phyloP scores from a whole-genome alignment of 306 rosid species.

The Lagenaria siceraria region DNA sequence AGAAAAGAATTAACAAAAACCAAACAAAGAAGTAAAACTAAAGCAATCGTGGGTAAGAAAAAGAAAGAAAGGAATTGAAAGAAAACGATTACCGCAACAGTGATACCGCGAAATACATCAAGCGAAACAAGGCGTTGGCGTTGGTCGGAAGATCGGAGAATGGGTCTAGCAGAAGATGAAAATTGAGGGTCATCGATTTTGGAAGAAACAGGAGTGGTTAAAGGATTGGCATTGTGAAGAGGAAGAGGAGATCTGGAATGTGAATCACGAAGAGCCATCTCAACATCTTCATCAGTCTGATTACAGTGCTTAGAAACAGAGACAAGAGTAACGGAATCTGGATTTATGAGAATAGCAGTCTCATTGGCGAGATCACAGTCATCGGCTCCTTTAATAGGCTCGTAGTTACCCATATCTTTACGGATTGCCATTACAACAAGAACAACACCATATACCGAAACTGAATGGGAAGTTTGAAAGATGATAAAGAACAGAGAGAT shows the following conservation, averaged over 20 bases:
- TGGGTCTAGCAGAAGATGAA: neutral
- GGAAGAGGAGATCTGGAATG: conserved; percentile 26
- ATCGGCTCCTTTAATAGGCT: conserved; percentile 13
- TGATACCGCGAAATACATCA: conserved; percentile 89
- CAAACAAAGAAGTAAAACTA: neutral
- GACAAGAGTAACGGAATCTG: neutral
- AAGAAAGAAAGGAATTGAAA: neutral
- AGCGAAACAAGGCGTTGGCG: conserved; percentile 66
- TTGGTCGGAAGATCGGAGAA: conserved; percentile 4
- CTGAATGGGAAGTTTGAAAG: neutral
- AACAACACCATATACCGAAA: neutral
- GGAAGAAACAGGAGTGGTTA: neutral
- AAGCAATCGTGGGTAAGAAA: neutral
- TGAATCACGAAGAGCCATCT: conserved; percentile 40
- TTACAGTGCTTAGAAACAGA: neutral
- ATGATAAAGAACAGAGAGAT: neutral
- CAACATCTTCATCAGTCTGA: conserved; percentile 30
- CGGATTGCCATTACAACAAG: neutral
- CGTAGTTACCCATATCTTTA: conserved; percentile 14
- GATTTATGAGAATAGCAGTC: conserved; percentile 6
- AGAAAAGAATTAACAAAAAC: neutral
- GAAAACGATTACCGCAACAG: conserved; percentile 53
- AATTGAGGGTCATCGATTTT: conserved; percentile 1
- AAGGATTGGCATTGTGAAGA: conserved; percentile 1
- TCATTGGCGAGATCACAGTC: conserved; percentile 8